Percentiles rank a stretch among this genome's conserved stretches.
Conservation (phyloP, 257 asterid genomes). For the Salvia rosmarinus region DNA sequence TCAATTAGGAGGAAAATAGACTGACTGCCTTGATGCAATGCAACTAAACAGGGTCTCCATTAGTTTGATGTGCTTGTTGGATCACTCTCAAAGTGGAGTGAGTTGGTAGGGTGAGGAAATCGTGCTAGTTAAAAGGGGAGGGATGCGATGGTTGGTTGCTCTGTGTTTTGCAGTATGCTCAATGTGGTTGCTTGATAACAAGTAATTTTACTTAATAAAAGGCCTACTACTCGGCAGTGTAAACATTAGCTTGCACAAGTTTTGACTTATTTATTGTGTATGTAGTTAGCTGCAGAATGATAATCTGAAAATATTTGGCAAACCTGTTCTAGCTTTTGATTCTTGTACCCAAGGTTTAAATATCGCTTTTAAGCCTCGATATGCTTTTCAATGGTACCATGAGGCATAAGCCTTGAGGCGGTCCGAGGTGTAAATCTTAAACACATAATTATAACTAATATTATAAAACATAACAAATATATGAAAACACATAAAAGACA, state of each 20-base stretch:
- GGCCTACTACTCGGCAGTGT: background rate
- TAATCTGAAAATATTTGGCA: background rate
- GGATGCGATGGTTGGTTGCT: background rate
- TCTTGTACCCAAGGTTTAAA: background rate
- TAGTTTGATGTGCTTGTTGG: background rate
- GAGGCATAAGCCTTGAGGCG: too few species aligned
- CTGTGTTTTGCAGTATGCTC: conserved; percentile 6
- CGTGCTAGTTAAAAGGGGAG: background rate
- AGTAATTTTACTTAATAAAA: background rate
- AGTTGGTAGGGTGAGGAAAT: conserved; percentile 3
- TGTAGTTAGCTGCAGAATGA: background rate
- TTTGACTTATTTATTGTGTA: background rate
- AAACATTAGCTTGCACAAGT: background rate
- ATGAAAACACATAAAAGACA: too few species aligned
- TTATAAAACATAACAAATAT: too few species aligned
- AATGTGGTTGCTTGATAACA: background rate
- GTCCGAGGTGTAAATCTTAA: too few species aligned
- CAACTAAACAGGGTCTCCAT: background rate
- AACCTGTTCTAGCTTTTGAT: background rate
- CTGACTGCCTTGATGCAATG: background rate
- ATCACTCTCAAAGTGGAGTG: background rate
- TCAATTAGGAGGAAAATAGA: background rate
- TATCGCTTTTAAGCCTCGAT: too few species aligned
- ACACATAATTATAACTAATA: too few species aligned
- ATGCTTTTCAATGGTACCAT: too few species aligned